Evolutionary conservation across 148 eudicot genomes (phyloP), one percentile per base, ranked within the genome.

Genomic region (Chenopodium album): DNA sequence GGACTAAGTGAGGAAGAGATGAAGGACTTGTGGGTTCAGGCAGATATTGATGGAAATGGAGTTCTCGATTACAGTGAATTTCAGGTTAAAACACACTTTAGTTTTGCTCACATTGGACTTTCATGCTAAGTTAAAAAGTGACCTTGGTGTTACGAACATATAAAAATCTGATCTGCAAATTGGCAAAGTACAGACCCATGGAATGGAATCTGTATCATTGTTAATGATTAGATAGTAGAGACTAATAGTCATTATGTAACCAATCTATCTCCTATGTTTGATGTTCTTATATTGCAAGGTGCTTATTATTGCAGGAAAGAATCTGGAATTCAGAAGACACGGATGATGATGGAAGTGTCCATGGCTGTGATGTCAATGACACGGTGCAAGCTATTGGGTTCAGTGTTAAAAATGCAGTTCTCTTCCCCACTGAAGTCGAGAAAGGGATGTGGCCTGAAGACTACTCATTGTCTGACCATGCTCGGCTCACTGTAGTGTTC

Each of bases 391-490:
- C 96, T 17, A 88, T 94, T 26, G 99, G 99, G 60, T 97, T 94
- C 81, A 92, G 93, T 74, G 99, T 97, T 37, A 92, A 92, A 83
- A 92, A 94, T 73, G 99, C 98, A 47, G 98, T 92, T 72, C 93
- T 97, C 32, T 97, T 90, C 85, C 99, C 99, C 17, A 90, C 95
- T 2, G 97, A 97, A 90, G 98, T 92, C 23, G 99, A 94, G 89
- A 97, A 91, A 85, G 99, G 99, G 76, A 85, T 85, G 89, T 97
- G 99, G 98, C 99, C 99, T 1, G 96, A 97, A 84, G 94, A 97
- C 77, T 97, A 94, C 82, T 94, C 97, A 23, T 92, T 97, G 78
- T 97, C 99, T 37, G 99, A 97, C 80, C 99, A 97, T 87, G 99
- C 99, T 76, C 95, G 98, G 28, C 92, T 97, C 13, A 97, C 99